Conservation (phyloP, 805 yeast species). For the Candida qinlingensis region DNA sequence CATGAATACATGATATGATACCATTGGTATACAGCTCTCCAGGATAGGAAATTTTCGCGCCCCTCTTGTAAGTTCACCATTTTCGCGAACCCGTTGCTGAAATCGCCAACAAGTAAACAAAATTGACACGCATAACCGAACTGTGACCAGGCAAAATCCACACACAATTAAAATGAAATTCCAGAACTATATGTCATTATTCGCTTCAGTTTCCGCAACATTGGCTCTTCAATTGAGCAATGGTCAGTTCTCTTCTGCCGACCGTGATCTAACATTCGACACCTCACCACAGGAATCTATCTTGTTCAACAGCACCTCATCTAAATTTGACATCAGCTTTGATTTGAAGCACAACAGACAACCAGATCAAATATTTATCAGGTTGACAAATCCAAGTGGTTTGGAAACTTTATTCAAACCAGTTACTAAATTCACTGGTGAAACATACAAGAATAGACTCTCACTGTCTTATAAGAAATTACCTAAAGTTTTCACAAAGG, state of each 20-base stretch:
- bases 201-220: slow-evolving; percentile 9
- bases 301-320: slow-evolving; percentile 10
- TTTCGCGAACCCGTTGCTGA: background rate
- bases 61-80: no score
- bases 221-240: slow-evolving; percentile 16
- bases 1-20: background rate
- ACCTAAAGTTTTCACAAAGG: slow-evolving; percentile 21
- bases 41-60: no score
- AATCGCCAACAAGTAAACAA: background rate
- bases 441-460: slow-evolving; percentile 9
- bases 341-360: slow-evolving; percentile 11
- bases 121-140: background rate
- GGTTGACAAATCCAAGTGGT: slow-evolving; percentile 17
- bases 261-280: background rate
- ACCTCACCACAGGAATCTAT: slow-evolving; percentile 7
- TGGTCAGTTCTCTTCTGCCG: slow-evolving; percentile 8
- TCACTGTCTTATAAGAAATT: slow-evolving; percentile 16
- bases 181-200: slow-evolving; percentile 10
- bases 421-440: slow-evolving; percentile 11
- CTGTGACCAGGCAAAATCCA: background rate
- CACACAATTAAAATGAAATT: slow-evolving; percentile 11
- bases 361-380: slow-evolving; percentile 24
- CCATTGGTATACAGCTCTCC: no score
- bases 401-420: slow-evolving; percentile 24
- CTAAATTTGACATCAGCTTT: slow-evolving; percentile 18